Base-by-base conservation (phyloP, 75 land plant genomes). In the Picea sitchensis region DNA sequence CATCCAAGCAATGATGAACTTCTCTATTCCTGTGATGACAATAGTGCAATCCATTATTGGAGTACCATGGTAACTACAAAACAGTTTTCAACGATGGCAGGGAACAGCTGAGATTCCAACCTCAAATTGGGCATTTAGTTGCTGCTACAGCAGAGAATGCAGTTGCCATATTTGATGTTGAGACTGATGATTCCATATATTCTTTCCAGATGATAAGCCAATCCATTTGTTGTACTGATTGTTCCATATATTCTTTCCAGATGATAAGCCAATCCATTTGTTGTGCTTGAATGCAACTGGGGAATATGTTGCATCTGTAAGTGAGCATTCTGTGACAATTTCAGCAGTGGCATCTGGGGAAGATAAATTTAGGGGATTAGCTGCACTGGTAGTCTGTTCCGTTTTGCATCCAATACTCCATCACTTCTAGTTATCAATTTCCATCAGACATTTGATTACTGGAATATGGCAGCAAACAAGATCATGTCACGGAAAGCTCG, bases 1-100 rank as follows among this genome's bases (percentile, higher is more conserved):
- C 93, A 94, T 79, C 97, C 97, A 20, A 89, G 18, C 20, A 89
- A 83, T 64, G 86, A 82, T 31, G 90, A 92, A 75, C 74, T 92
- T 13, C 83, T 94, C 6, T 90, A 94, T 77, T 92, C 94, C 17
- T 94, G 89, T 85, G 95, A 94, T 83, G 87, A 83, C 12, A 86
- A 89, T 76, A 83, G 88, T 69, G 97, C 91, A 67, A 89, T 91
- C 36, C 90, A 95, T 9, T 90, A 87, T 58, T 94, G 97, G 97
- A 91, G 86, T 80, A 83, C 59, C 83, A 86, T 38, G 84, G 87
- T 75, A 76, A 63, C 5, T 89, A 86, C 77, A 79, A 83, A 13
- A 85, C 84, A 59, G 80, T 86, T 30, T 89, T 90, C 51, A 91
- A 91, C 93, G 90, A 92, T 60, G 92, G 81, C 20, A 86, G 62